These are phyloP conservation scores for Calonectria honghensis DNA, from an alignment of 2,329 filamentous ascomycete genomes.

Conservation along the genomic window DNA sequence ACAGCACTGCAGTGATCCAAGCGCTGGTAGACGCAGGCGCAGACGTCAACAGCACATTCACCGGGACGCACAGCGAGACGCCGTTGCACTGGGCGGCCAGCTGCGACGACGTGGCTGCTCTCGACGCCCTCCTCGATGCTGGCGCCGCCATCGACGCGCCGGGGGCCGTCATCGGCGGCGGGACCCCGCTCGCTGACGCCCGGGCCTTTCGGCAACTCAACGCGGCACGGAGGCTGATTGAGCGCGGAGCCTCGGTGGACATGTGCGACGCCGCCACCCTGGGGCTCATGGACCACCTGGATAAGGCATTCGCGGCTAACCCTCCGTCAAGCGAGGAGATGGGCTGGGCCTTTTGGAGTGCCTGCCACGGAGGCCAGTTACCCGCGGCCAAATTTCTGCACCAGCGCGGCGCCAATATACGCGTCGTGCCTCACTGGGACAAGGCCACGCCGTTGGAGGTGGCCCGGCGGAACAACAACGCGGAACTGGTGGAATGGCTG, in stretches of 20 bases:
- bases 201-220: constrained; percentile 4
- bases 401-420: not conserved
- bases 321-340: not conserved
- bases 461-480: not conserved
- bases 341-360: not conserved
- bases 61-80: constrained; percentile 6
- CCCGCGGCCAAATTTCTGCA: not conserved
- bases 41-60: constrained; percentile 1
- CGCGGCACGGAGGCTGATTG: not conserved
- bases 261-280: not conserved
- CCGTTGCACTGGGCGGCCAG: constrained; percentile 15
- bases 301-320: not conserved
- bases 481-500: constrained; percentile 2
- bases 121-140: constrained; percentile 2
- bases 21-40: constrained; percentile 6
- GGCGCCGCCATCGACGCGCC: constrained; percentile 6
- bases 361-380: not conserved
- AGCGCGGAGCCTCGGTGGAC: not conserved
- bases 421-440: not conserved
- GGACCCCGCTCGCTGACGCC: constrained; percentile 11
- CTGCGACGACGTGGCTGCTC: not conserved
- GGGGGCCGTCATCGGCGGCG: constrained; percentile 8
- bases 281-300: not conserved
- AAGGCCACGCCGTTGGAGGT: not conserved
- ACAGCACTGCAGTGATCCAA: not conserved